Conservation (phyloP, 306 rosid species). For the Gleditsia sinensis region DNA sequence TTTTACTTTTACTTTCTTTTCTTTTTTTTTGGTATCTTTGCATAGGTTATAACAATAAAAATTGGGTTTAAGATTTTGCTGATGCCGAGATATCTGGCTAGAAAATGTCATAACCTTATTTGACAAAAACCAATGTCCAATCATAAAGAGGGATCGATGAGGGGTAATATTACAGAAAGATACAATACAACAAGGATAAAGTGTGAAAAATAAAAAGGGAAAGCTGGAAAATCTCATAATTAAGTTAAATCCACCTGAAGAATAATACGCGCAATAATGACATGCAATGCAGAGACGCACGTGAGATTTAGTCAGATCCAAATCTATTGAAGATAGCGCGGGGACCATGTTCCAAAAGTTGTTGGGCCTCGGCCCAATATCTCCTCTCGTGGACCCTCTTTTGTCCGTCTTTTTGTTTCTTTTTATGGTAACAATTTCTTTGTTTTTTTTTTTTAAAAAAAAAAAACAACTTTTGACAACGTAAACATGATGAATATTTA, state of each 20-base stretch:
- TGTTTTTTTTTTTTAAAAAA: too few relatives aligned
- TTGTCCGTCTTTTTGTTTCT: background rate
- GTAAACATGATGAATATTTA: background rate
- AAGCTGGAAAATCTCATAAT: conserved; percentile 11
- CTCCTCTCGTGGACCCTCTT: background rate
- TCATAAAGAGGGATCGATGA: background rate
- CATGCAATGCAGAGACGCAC: conserved; percentile 24
- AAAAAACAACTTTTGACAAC: background rate
- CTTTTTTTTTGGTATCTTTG: background rate
- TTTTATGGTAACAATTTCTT: too few relatives aligned
- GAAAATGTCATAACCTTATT: background rate
- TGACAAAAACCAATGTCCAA: background rate
- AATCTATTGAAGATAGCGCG: background rate
- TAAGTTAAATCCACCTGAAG: too few relatives aligned
- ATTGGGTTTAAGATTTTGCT: background rate
- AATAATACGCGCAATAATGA: background rate
- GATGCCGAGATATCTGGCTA: conserved; percentile 20
- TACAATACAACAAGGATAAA: background rate
- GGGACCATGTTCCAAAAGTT: conserved; percentile 1
- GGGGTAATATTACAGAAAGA: background rate
- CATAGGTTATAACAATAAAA: background rate
- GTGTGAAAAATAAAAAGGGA: background rate
- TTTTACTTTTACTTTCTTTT: conserved; percentile 16
- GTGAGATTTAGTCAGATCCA: conserved; percentile 31
- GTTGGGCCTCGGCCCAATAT: conserved; percentile 37